phyloP scores from a whole-genome alignment of 768 basidiomycete genomes.

The Naganishia vaughanmartiniae region DNA sequence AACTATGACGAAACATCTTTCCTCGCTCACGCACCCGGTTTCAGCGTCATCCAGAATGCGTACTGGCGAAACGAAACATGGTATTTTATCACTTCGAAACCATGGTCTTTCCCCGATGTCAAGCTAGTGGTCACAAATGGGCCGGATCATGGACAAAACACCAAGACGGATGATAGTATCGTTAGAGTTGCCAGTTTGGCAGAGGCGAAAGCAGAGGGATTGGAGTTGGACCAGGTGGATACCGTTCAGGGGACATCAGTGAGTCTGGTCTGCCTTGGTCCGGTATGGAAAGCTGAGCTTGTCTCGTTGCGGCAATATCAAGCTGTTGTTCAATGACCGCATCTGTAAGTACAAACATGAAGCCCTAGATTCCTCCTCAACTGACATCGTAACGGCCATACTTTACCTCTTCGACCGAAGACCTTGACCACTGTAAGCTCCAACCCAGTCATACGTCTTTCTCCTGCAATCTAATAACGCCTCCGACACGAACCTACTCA shows the following conservation, averaged over 20 bases:
- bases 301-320: background rate
- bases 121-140: slow-evolving; percentile 26
- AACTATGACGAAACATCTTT: slow-evolving; percentile 7
- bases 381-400: background rate
- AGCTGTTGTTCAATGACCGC: slow-evolving; percentile 41
- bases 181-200: slow-evolving; percentile 21
- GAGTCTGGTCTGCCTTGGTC: slow-evolving; percentile 2
- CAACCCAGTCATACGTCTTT: background rate
- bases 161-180: slow-evolving; percentile 26
- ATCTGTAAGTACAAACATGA: slow-evolving; percentile 34
- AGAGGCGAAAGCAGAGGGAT: slow-evolving; percentile 26
- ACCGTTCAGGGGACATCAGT: slow-evolving; percentile 34
- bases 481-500: background rate
- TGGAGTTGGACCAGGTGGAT: slow-evolving; percentile 26
- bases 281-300: background rate
- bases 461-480: background rate
- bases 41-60: slow-evolving; percentile 38
- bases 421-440: slow-evolving; percentile 36
- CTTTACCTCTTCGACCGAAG: slow-evolving; percentile 11
- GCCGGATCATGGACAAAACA: slow-evolving; percentile 14
- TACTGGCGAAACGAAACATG: slow-evolving; percentile 39
- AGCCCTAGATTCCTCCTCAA: too few relatives aligned
- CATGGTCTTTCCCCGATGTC: slow-evolving; percentile 34
- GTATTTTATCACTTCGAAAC: slow-evolving; percentile 39
- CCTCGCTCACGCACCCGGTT: slow-evolving; percentile 38